These are phyloP conservation scores for Heliamphora exappendiculata DNA, from an alignment of 148 eudicot species.

Conservation along the genomic window DNA sequence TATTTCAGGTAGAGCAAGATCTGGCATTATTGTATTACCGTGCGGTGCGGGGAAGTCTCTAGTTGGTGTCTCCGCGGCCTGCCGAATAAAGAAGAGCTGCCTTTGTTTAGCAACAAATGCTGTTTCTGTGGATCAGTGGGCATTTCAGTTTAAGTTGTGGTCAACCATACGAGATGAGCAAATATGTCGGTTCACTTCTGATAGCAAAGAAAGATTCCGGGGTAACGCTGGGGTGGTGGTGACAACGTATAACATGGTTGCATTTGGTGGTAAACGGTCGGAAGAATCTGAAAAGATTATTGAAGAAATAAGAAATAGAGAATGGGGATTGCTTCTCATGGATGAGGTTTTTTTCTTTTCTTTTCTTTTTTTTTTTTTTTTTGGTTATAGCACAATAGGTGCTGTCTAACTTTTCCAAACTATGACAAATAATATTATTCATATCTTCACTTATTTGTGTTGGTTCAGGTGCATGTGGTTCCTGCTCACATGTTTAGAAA, in stretches of 20 bases:
- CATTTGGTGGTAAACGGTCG: slow-evolving; percentile 94
- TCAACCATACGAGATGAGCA: slow-evolving; percentile 90
- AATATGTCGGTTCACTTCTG: slow-evolving; percentile 93
- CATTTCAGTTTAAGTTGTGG: slow-evolving; percentile 97
- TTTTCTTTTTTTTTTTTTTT: too few species aligned
- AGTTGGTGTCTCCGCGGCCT: slow-evolving; percentile 96
- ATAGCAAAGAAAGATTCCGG: slow-evolving; percentile 93
- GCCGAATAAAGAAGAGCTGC: slow-evolving; percentile 86
- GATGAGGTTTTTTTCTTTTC: slow-evolving; percentile 44
- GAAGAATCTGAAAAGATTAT: slow-evolving; percentile 98
- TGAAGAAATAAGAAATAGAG: slow-evolving; percentile 92
- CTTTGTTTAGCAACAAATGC: slow-evolving; percentile 98
- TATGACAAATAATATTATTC: too few species aligned
- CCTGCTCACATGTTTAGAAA: slow-evolving; percentile 99
- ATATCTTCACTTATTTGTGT: not conserved
- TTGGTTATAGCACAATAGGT: not conserved
- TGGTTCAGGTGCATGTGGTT: slow-evolving; percentile 85
- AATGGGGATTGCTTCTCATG: slow-evolving; percentile 98
- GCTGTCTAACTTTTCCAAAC: not conserved
- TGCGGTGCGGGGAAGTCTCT: slow-evolving; percentile 99
- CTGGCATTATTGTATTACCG: slow-evolving; percentile 94
- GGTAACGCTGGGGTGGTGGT: slow-evolving; percentile 85
- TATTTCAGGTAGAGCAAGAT: slow-evolving; percentile 85
- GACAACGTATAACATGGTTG: slow-evolving; percentile 98
- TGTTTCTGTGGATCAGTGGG: slow-evolving; percentile 99